Percentiles rank a stretch among this genome's conserved stretches.
phyloP scores from a whole-genome alignment of 2,329 filamentous ascomycete species.

The Penicillium crustosum region DNA sequence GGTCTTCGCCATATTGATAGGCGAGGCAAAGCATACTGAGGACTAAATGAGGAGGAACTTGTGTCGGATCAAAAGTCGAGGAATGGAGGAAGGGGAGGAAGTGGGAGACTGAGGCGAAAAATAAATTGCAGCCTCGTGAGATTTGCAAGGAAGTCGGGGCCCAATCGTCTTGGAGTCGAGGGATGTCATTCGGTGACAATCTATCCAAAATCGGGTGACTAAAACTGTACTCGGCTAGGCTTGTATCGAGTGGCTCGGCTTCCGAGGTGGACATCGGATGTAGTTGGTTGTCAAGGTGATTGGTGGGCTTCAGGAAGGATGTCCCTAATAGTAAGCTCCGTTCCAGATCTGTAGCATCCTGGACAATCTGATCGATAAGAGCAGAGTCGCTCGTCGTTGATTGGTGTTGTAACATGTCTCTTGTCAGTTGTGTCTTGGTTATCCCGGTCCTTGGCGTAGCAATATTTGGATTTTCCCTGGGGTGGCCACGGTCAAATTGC shows the following conservation, averaged over 20 bases:
- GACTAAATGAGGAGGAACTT: conserved; percentile 27
- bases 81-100: conserved; percentile 43
- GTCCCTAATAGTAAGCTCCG: conserved; percentile 18
- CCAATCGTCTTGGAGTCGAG: conserved; percentile 30
- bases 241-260: not conserved
- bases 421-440: not conserved
- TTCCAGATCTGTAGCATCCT: conserved; percentile 20
- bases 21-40: conserved; percentile 42
- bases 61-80: conserved; percentile 36
- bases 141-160: conserved; percentile 34
- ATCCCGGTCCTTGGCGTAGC: not conserved
- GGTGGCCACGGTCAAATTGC: not conserved
- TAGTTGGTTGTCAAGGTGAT: conserved; percentile 7
- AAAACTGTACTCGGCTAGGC: conserved; percentile 1
- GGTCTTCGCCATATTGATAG: conserved; percentile 43
- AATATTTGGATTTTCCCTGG: not conserved
- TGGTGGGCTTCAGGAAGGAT: conserved; percentile 15
- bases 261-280: not conserved
- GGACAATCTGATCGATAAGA: conserved; percentile 13
- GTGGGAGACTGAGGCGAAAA: conserved; percentile 39
- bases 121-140: conserved; percentile 35
- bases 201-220: conserved; percentile 3
- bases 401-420: not conserved
- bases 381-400: not conserved
- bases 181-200: not conserved